Evolutionary conservation across 2,329 filamentous ascomycete genomes (phyloP).

Genomic region (Penicillium occitanis): DNA sequence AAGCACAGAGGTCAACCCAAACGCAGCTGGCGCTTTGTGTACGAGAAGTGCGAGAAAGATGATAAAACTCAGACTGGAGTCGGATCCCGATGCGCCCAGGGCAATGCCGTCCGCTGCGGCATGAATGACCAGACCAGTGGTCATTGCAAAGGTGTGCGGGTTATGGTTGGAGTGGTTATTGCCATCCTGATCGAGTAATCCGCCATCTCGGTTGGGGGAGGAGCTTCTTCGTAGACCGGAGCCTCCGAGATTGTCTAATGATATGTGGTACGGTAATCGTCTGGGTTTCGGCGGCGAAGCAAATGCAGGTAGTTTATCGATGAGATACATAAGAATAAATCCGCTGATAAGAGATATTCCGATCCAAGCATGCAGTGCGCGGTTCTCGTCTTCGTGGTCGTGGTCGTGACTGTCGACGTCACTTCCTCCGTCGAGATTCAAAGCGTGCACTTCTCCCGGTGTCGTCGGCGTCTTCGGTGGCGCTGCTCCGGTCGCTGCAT

Average conservation of each 20-base stretch:
- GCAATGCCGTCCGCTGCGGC: constrained; percentile 94
- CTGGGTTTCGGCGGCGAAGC: constrained; percentile 64
- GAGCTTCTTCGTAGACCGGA: constrained; percentile 51
- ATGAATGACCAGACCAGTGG: constrained; percentile 92
- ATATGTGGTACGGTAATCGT: constrained; percentile 78
- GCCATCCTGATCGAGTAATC: constrained; percentile 35
- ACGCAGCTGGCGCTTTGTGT: constrained; percentile 93
- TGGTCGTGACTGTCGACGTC: constrained; percentile 30
- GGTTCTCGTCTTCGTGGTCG: constrained; percentile 43
- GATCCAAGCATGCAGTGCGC: constrained; percentile 69
- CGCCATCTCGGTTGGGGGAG: constrained; percentile 42
- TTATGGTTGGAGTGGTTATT: constrained; percentile 26
- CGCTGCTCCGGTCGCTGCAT: constrained; percentile 9
- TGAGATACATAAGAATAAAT: constrained; percentile 95
- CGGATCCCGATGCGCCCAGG: constrained; percentile 83
- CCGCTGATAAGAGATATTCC: constrained; percentile 83
- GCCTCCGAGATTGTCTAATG: constrained; percentile 75
- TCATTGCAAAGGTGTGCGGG: constrained; percentile 70
- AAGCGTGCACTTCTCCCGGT: constrained; percentile 16
- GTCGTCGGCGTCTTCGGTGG: constrained; percentile 11
- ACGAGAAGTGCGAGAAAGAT: constrained; percentile 97
- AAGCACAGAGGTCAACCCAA: constrained; percentile 86
- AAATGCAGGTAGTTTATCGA: constrained; percentile 80
- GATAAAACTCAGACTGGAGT: constrained; percentile 78
- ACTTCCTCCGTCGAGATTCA: constrained; percentile 23